phyloP scores from a whole-genome alignment of 805 yeast species.

The Cyberlindnera petersonii region DNA sequence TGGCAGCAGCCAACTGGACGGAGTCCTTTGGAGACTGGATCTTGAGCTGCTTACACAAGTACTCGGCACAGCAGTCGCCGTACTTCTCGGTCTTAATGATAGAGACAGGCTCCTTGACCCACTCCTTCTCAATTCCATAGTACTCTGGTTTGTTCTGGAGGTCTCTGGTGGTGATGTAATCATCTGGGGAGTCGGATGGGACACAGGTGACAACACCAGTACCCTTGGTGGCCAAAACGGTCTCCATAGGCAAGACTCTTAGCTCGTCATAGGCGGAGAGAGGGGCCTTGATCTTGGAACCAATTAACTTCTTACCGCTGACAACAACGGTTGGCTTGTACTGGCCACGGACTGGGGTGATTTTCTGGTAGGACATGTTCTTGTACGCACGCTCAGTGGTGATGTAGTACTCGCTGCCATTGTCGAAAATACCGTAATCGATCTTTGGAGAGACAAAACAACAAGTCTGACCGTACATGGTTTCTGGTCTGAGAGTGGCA shows the following conservation, averaged over 20 bases:
- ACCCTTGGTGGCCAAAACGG: slow-evolving; percentile 91
- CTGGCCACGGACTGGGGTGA: slow-evolving; percentile 85
- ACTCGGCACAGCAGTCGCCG: slow-evolving; percentile 86
- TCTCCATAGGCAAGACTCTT: slow-evolving; percentile 94
- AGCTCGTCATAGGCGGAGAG: slow-evolving; percentile 64
- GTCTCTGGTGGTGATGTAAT: slow-evolving; percentile 81
- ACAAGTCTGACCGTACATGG: slow-evolving; percentile 98
- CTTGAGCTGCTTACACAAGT: slow-evolving; percentile 77
- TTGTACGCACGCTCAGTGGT: slow-evolving; percentile 95
- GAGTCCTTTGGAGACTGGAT: slow-evolving; percentile 93
- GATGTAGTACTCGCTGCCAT: slow-evolving; percentile 71
- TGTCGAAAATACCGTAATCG: slow-evolving; percentile 85
- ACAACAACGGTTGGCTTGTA: slow-evolving; percentile 57
- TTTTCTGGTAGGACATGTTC: slow-evolving; percentile 93
- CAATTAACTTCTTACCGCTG: slow-evolving; percentile 72
- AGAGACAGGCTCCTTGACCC: slow-evolving; percentile 79
- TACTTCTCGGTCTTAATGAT: slow-evolving; percentile 77
- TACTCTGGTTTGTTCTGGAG: slow-evolving; percentile 86
- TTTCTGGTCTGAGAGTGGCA: slow-evolving; percentile 97
- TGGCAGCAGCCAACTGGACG: slow-evolving; percentile 82
- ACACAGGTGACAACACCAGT: slow-evolving; percentile 99
- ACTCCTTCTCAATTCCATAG: slow-evolving; percentile 76
- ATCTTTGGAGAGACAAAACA: slow-evolving; percentile 97
- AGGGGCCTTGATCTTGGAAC: slow-evolving; percentile 86
- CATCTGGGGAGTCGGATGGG: slow-evolving; percentile 99